phyloP scores from a whole-genome alignment of 2,329 filamentous ascomycete genomes.

The Botrytis deweyae region DNA sequence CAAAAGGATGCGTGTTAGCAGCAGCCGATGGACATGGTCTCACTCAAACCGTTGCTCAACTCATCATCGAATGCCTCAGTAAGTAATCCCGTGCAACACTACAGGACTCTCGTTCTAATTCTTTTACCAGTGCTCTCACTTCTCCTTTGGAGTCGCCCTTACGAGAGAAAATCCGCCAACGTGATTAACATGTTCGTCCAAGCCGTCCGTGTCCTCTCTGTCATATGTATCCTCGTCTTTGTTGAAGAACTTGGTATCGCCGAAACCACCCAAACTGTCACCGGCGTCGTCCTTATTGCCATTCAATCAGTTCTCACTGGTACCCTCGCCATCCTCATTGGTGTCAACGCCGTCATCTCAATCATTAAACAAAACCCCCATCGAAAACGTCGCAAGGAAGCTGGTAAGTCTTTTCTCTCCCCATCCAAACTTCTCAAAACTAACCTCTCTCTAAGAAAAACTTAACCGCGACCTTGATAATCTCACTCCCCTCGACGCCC shows the following conservation, averaged over 20 bases:
- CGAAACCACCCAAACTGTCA: conserved; percentile 91
- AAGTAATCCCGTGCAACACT: conserved; percentile 23
- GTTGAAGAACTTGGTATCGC: conserved; percentile 88
- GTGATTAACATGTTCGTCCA: conserved; percentile 94
- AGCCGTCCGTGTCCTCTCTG: conserved; percentile 82
- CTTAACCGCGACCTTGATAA: conserved; percentile 73
- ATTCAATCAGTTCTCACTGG: conserved; percentile 83
- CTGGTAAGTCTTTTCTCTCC: conserved; percentile 61
- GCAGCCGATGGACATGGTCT: conserved; percentile 83
- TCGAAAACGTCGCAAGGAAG: conserved; percentile 81
- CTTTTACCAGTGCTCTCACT: conserved; percentile 61
- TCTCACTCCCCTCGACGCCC: conserved; percentile 82
- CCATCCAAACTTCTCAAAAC: not conserved
- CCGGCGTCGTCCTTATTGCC: conserved; percentile 89
- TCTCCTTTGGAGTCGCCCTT: conserved; percentile 82
- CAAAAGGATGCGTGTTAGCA: conserved; percentile 82
- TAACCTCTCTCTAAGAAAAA: conserved; percentile 59
- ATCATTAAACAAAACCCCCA: conserved; percentile 89
- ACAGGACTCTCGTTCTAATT: not conserved
- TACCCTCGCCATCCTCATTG: conserved; percentile 80
- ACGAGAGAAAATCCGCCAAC: conserved; percentile 81
- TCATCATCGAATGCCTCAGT: conserved; percentile 71
- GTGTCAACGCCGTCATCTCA: conserved; percentile 81
- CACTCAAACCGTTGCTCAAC: conserved; percentile 73
- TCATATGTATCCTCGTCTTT: conserved; percentile 86